Percentiles rank a stretch among this genome's conserved stretches.
phyloP scores from a whole-genome alignment of 2,329 filamentous ascomycete genomes.

The Macrophomina tecta region DNA sequence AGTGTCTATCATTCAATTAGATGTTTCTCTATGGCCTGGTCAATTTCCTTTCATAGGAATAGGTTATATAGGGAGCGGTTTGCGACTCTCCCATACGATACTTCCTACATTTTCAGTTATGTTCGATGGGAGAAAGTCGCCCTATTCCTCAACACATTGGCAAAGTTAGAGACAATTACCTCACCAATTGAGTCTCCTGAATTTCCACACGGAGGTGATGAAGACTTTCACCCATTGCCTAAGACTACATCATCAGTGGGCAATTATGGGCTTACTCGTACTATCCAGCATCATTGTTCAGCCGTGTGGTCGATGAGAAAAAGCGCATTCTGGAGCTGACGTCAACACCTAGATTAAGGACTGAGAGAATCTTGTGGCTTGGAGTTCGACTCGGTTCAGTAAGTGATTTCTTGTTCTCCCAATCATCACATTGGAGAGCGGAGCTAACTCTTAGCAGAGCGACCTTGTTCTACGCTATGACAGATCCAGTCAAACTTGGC shows the following conservation, averaged over 20 bases:
- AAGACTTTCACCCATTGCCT: slow-evolving; percentile 62
- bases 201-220: slow-evolving; percentile 58
- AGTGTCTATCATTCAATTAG: too few relatives aligned
- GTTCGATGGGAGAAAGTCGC: slow-evolving; percentile 63
- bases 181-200: slow-evolving; percentile 21
- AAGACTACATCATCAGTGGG: slow-evolving; percentile 72
- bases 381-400: slow-evolving; percentile 43
- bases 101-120: slow-evolving; percentile 36
- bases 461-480: slow-evolving; percentile 5
- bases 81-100: slow-evolving; percentile 45
- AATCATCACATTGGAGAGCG: neutral
- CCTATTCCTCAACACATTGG: slow-evolving; percentile 60
- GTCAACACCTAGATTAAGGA: slow-evolving; percentile 63
- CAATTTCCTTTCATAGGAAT: too few relatives aligned
- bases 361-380: slow-evolving; percentile 65
- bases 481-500: slow-evolving; percentile 1
- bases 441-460: neutral
- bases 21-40: too few relatives aligned
- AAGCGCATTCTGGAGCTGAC: slow-evolving; percentile 68
- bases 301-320: slow-evolving; percentile 68
- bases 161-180: slow-evolving; percentile 8
- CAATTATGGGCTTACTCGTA: slow-evolving; percentile 66
- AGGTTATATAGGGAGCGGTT: slow-evolving; percentile 31
- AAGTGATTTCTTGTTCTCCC: neutral
- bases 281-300: slow-evolving; percentile 66